These are phyloP conservation scores for Ulota crispa DNA, from an alignment of 225 moss, liverwort and hornwort species.

Conservation along the genomic window DNA sequence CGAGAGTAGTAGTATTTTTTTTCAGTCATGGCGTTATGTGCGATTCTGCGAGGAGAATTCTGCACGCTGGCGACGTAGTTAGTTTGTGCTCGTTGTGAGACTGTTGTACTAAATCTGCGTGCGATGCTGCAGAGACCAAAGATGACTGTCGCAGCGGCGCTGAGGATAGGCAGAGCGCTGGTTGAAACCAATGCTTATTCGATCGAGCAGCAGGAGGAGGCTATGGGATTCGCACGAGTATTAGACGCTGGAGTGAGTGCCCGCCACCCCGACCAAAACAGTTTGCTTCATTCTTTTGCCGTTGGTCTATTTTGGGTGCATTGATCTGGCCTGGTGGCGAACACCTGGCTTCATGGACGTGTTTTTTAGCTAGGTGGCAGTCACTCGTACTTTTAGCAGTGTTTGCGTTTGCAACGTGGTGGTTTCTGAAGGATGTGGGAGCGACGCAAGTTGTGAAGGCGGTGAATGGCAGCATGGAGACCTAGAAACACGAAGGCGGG, in stretches of 20 bases:
- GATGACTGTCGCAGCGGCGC: not conserved
- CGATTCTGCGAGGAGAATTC: too few relatives aligned
- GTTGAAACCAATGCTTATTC: too few relatives aligned
- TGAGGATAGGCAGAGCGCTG: too few relatives aligned
- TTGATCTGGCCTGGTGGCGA: not conserved
- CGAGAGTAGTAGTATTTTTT: not conserved
- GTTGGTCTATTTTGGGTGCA: not conserved
- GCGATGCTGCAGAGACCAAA: constrained; percentile 11
- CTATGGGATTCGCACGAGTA: not conserved
- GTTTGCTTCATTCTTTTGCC: too few relatives aligned
- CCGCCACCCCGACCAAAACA: not conserved
- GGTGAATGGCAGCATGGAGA: not conserved
- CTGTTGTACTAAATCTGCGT: not conserved
- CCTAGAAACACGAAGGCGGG: too few relatives aligned
- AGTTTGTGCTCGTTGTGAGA: not conserved
- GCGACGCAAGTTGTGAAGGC: not conserved
- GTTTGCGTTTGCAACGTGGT: too few relatives aligned
- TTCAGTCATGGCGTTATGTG: constrained; percentile 16
- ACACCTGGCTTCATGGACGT: not conserved
- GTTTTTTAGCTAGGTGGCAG: too few relatives aligned
- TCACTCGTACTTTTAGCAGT: too few relatives aligned
- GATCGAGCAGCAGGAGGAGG: not conserved
- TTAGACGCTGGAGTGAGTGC: not conserved
- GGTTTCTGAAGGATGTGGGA: not conserved
- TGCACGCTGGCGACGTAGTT: not conserved